Evolutionary conservation across 1,284 basidiomycete species (phyloP), one percentile per base, ranked within the genome.

Genomic region (Uromyces viciae-fabae): DNA sequence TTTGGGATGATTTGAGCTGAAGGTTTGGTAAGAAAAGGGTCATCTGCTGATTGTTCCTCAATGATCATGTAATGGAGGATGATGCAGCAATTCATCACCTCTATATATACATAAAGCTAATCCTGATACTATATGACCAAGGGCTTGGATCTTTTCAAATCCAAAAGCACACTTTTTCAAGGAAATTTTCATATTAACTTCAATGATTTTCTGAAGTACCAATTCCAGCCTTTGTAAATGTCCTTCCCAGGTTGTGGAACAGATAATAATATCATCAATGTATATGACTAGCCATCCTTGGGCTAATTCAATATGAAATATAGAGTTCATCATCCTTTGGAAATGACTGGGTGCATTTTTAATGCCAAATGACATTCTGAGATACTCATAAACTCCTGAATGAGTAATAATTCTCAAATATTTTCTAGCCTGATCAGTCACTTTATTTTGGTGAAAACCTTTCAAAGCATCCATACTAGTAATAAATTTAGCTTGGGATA

Each of bases 261-360:
- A 56, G 1, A 75, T 60, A 5, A 75, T 75, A 11, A 75, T 75
- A 17, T 75, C 73, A 60, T 75, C 73, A 56, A 75, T 75, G 42
- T 75, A 75, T 1, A 69, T 40, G 2, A 75, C 38, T 2, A 75
- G 25, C 1, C 52, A 40, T 36, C 52, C 54, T 40, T 58, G 19
- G 0, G 7, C 56, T 60, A 75, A 2, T 58, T 75, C 54, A 11
- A 14, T 5, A 19, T 31, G 60, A 3, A 4, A 31, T 19, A 64
- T 31, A 3, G n/a, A 31, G 36, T 46, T n/a, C 42, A 49, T 49
- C 38, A 46, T 43, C 14, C n/a, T 8, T 74, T 58, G 72, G 17
- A 38, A 56, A 11, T 56, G 54, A 1, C 31, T 31, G 11, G 72
- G 72, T 8, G 72, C 72, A 40, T 74, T 74, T 22, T 74, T 74